These are phyloP conservation scores for Leishmania gerbilli DNA, from an alignment of 208 protist species.

Conservation along the genomic window DNA sequence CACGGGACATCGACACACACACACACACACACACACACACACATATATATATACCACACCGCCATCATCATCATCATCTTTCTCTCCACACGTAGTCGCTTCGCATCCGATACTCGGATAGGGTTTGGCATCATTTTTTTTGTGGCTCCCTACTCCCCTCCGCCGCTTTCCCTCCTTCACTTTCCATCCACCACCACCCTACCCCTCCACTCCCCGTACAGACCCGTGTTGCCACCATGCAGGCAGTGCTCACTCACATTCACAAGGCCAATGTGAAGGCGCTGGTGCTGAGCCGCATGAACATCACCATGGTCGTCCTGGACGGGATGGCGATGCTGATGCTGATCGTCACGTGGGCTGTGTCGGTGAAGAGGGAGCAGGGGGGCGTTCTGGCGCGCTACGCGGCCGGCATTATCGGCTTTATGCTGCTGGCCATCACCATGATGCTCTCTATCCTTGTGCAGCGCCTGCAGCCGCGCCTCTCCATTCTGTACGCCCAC, in stretches of 20 bases:
- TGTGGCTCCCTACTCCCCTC: neutral
- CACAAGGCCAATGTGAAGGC: constrained; percentile 74
- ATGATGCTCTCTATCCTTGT: constrained; percentile 64
- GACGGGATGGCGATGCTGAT: constrained; percentile 64
- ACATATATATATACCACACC: no score
- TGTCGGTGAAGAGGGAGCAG: constrained; percentile 53
- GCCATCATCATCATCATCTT: neutral
- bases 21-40: no score
- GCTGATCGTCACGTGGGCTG: constrained; percentile 68
- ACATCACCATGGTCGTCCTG: constrained; percentile 57
- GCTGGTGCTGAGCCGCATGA: constrained; percentile 70
- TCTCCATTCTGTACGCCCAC: constrained; percentile 72
- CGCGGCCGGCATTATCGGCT: constrained; percentile 59
- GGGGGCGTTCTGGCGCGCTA: constrained; percentile 52
- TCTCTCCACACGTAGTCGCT: neutral
- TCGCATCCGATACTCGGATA: neutral
- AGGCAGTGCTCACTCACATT: constrained; percentile 67
- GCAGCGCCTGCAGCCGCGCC: constrained; percentile 55
- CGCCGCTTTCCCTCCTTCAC: neutral
- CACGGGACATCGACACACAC: neutral
- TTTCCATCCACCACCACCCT: neutral
- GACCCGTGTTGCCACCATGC: constrained; percentile 38
- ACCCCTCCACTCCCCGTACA: neutral
- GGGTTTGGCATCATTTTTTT: neutral
- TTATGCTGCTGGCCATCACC: constrained; percentile 58